Base-by-base conservation (phyloP, 2,329 filamentous ascomycete species). In the Hypoxylon sp. region DNA sequence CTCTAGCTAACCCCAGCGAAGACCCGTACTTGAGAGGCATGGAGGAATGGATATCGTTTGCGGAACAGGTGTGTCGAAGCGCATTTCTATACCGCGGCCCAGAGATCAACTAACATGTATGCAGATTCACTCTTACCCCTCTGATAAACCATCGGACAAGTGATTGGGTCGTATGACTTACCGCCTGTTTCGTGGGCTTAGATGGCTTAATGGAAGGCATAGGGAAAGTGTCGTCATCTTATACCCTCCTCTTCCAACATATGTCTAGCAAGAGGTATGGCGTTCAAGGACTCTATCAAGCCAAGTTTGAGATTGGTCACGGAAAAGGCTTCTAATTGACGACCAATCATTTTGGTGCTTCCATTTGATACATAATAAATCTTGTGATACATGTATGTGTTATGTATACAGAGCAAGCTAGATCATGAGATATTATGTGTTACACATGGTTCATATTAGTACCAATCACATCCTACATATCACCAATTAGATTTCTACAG, bases 11-110 rank as follows among this genome's bases (percentile, higher is more conserved):
- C 64, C 82, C 83, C 0, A 82, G 82, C 26, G 80, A 80, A 4
- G 93, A 97, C 78, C 82, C 85, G 1, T 96, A 93, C 75, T 82
- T 92, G 3, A 90, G 91, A 75, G 88, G 90, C 0, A 80, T 97
- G 44, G 85, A 90, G 70, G 93, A 97, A 78, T 97, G 93, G 93
- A 82, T 96, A 61, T 82, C 83, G 9, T 87, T 94, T 76, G 87
- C 93, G 9, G 87, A 90, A 69, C 84, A 85, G 76, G 90, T 69
- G 56, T 8, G 67, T 93, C 78, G 72, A 77, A 62, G 16, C 38
- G 49, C 18, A 61, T 12, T 16, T 56, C 14, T 4, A 52, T 18
- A 12, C 1, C 24, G 14, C 50, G 4, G 5, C 2, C 58, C 14
- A 5, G 5, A 22, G 8, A 33, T 18, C 2, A 49, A 22, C 71